Evolutionary conservation across 768 basidiomycete genomes (phyloP).

Genomic region (Phlebiopsis flavidoalba): DNA sequence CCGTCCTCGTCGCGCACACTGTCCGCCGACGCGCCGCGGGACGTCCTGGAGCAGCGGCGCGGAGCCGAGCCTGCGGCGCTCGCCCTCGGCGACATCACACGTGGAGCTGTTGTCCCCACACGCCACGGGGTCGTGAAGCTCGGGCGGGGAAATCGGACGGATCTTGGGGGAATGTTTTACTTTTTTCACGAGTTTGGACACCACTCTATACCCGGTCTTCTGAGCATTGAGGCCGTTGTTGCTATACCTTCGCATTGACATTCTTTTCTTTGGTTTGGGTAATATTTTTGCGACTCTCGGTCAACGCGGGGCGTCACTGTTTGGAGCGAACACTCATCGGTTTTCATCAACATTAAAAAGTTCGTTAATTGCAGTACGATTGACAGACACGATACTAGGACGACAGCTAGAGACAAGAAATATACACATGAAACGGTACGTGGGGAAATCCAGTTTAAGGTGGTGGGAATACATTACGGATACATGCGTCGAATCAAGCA

Average conservation of each 20-base stretch:
- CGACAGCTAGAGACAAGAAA: not conserved
- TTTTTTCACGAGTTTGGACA: not conserved
- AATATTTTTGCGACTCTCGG: not conserved
- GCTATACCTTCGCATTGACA: not conserved
- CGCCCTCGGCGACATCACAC: not conserved
- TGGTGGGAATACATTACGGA: not conserved
- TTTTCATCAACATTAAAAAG: not conserved
- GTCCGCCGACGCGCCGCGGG: too few relatives aligned
- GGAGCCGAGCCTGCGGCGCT: not conserved
- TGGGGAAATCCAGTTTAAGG: not conserved
- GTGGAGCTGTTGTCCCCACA: not conserved
- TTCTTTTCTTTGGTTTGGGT: not conserved
- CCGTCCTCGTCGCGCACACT: not conserved
- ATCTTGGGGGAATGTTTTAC: not conserved
- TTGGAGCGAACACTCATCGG: not conserved
- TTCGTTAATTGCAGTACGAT: not conserved
- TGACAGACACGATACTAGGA: not conserved
- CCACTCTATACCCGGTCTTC: not conserved
- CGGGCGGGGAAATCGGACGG: too few relatives aligned
- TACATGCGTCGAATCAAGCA: conserved; percentile 3
- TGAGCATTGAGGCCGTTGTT: not conserved
- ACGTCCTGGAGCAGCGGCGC: not conserved
- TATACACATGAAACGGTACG: not conserved
- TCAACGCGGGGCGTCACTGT: not conserved
- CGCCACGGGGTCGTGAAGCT: not conserved